A percentile compares a stretch with the other conserved stretches of the same genome.
Conservation (phyloP, 345 rosid species). For the Hibiscus syriacus region DNA sequence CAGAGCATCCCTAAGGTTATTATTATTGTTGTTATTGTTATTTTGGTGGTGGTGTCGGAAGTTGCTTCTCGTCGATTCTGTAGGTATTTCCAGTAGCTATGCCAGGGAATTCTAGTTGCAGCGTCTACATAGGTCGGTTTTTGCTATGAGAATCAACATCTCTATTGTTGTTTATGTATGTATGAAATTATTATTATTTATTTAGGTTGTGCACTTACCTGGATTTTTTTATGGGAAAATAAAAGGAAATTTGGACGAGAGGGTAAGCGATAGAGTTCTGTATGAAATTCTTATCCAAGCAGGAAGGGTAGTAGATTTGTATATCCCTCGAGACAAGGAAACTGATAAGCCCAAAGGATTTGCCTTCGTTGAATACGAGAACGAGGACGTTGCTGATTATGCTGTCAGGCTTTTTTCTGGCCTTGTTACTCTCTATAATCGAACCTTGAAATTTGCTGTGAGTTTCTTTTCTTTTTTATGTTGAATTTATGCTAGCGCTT, state of each 20-base stretch:
- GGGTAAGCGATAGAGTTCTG: slow-evolving; percentile 74
- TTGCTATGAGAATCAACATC: neutral
- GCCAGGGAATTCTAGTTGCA: slow-evolving; percentile 45
- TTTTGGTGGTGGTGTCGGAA: neutral
- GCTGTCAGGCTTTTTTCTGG: slow-evolving; percentile 90
- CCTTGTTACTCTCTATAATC: slow-evolving; percentile 62
- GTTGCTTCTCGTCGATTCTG: neutral
- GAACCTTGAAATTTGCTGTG: slow-evolving; percentile 71
- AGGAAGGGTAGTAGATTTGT: slow-evolving; percentile 63
- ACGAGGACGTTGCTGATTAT: slow-evolving; percentile 79
- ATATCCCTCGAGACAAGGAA: slow-evolving; percentile 84
- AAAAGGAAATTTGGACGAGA: slow-evolving; percentile 78
- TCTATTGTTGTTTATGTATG: neutral
- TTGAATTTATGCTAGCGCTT: neutral
- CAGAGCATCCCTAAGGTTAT: neutral
- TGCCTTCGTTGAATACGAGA: slow-evolving; percentile 82
- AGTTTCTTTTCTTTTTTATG: slow-evolving; percentile 12
- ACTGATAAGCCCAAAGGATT: slow-evolving; percentile 79
- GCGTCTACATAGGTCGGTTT: slow-evolving; percentile 47
- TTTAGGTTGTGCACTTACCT: neutral
- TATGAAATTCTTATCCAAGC: slow-evolving; percentile 88
- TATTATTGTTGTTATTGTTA: neutral
- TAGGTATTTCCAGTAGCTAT: slow-evolving; percentile 19
- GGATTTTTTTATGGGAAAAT: neutral
- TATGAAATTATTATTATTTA: neutral